phyloP scores from a whole-genome alignment of 139 green algal genomes.

The Trebouxia sp. region DNA sequence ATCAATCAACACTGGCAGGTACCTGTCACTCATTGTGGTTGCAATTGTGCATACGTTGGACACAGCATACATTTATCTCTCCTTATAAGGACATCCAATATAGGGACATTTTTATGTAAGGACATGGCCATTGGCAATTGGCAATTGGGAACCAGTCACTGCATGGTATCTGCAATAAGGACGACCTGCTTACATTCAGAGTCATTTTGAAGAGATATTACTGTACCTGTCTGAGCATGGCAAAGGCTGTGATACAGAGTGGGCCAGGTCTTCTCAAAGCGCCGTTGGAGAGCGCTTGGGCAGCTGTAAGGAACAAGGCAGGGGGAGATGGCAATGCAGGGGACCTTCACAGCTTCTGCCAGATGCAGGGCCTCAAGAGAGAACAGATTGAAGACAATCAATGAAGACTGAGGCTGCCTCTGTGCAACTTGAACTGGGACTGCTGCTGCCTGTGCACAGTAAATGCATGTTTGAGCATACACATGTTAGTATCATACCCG shows the following conservation, averaged over 20 bases:
- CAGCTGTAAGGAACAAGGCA: slow-evolving; percentile 66
- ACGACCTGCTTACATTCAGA: neutral
- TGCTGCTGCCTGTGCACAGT: neutral
- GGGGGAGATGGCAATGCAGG: slow-evolving; percentile 50
- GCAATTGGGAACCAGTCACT: no score
- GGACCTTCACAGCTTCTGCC: slow-evolving; percentile 57
- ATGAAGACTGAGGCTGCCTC: neutral
- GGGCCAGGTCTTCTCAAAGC: slow-evolving; percentile 40
- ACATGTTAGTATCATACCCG: no score
- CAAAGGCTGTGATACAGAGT: slow-evolving; percentile 38
- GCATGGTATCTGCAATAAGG: no score
- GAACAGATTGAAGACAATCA: slow-evolving; percentile 65
- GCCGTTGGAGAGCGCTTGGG: slow-evolving; percentile 38
- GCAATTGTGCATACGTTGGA: no score
- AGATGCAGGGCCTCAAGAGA: slow-evolving; percentile 62
- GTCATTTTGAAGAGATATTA: neutral
- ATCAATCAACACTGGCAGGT: no score
- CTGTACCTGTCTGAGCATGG: neutral
- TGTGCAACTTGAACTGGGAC: neutral
- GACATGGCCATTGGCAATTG: no score
- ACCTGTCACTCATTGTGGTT: no score
- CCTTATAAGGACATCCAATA: no score
- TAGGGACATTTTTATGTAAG: no score
- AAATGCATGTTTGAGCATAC: no score
- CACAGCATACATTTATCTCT: no score